Evolutionary conservation across 306 rosid genomes (phyloP).

Genomic region (Castanospermum australe): DNA sequence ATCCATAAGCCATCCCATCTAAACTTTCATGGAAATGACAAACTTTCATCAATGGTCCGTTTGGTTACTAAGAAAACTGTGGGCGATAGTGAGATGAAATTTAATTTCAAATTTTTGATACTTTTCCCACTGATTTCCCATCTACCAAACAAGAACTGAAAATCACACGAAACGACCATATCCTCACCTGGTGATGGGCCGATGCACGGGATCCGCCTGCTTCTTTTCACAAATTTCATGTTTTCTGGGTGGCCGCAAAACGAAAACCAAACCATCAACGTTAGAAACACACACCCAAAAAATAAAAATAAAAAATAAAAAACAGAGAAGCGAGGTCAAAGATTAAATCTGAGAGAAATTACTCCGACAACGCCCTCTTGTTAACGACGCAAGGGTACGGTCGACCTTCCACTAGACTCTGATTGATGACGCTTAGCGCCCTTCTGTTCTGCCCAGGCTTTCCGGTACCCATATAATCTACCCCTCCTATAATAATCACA

Average conservation of each 20-base stretch:
- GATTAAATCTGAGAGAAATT: constrained; percentile 20
- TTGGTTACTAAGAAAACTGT: background rate
- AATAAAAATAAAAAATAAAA: background rate
- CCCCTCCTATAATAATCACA: constrained; percentile 40
- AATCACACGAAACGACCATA: background rate
- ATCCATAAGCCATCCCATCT: constrained; percentile 20
- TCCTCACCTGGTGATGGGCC: constrained; percentile 87
- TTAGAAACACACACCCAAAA: background rate
- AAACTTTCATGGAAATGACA: background rate
- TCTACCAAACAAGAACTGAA: background rate
- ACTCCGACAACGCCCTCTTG: constrained; percentile 78
- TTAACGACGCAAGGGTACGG: constrained; percentile 78
- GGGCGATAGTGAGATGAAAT: background rate
- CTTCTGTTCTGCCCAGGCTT: constrained; percentile 73
- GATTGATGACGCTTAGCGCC: constrained; percentile 65
- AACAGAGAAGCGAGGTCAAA: background rate
- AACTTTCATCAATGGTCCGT: background rate
- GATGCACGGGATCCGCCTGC: constrained; percentile 85
- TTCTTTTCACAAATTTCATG: constrained; percentile 66
- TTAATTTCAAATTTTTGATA: constrained; percentile 20
- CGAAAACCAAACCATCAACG: constrained; percentile 5
- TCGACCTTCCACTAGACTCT: constrained; percentile 55
- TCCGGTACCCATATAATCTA: constrained; percentile 44
- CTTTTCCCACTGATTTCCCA: background rate
- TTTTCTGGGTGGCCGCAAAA: constrained; percentile 44